Percentiles rank a stretch among this genome's conserved stretches.
These are phyloP conservation scores for Beauveria asiatica DNA, from an alignment of 2,329 filamentous ascomycete genomes.

Conservation along the genomic window DNA sequence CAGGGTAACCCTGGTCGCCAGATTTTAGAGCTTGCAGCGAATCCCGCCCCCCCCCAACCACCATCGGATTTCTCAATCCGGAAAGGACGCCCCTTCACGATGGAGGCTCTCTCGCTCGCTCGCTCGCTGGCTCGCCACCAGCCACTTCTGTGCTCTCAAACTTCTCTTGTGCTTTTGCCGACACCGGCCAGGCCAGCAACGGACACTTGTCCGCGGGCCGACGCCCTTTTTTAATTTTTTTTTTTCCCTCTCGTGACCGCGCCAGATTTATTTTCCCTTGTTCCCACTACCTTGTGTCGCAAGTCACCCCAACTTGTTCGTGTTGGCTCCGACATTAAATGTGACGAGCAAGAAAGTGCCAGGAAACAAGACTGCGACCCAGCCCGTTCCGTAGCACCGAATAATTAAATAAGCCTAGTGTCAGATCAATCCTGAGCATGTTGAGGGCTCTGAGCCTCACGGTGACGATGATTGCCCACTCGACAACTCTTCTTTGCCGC, in stretches of 20 bases:
- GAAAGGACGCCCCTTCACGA: conserved; percentile 14
- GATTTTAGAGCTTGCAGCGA: neutral
- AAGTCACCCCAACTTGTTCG: neutral
- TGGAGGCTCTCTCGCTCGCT: conserved; percentile 5
- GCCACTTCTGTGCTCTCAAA: neutral
- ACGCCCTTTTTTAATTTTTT: neutral
- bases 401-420: too few species aligned
- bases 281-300: neutral
- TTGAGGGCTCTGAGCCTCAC: neutral
- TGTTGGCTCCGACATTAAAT: too few species aligned
- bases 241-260: neutral
- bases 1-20: neutral
- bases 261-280: neutral
- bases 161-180: neutral
- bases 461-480: neutral
- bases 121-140: neutral
- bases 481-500: neutral
- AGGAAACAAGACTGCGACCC: neutral
- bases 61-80: conserved; percentile 14
- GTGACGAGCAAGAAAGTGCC: too few species aligned
- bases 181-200: neutral
- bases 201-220: neutral
- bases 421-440: neutral
- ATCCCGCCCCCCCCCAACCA: conserved; percentile 3
- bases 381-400: neutral